These are phyloP conservation scores for Madurella fahalii DNA, from an alignment of 2,329 filamentous ascomycete genomes.

Conservation along the genomic window DNA sequence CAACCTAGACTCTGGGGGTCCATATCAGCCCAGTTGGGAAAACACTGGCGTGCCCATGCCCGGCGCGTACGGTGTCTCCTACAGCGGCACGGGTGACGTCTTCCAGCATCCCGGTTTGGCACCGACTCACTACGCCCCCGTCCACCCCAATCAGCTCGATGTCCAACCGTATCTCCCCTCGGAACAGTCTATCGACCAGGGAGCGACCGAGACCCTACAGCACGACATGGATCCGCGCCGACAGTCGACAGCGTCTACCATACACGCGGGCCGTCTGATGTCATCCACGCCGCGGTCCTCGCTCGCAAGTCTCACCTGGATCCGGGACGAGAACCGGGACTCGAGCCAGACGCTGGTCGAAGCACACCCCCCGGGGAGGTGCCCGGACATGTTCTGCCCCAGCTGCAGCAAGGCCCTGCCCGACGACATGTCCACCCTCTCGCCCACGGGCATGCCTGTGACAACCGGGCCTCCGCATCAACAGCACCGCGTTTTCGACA, in stretches of 20 bases:
- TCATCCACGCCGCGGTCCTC: slow-evolving; percentile 21
- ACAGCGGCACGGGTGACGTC: slow-evolving; percentile 17
- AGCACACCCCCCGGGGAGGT: slow-evolving; percentile 21
- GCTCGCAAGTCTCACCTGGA: slow-evolving; percentile 17
- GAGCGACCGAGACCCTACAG: slow-evolving; percentile 13
- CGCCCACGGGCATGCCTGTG: slow-evolving; percentile 15
- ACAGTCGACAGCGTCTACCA: slow-evolving; percentile 13
- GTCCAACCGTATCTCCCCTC: slow-evolving; percentile 12
- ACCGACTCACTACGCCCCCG: slow-evolving; percentile 15
- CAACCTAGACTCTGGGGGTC: slow-evolving; percentile 6
- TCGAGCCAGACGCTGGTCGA: slow-evolving; percentile 26
- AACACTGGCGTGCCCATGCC: slow-evolving; percentile 13
- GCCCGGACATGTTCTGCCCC: slow-evolving; percentile 22
- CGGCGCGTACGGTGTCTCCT: slow-evolving; percentile 18
- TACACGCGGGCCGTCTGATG: slow-evolving; percentile 17
- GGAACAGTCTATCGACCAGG: slow-evolving; percentile 10
- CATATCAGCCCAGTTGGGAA: slow-evolving; percentile 19
- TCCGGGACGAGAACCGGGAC: slow-evolving; percentile 25
- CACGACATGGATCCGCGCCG: slow-evolving; percentile 15
- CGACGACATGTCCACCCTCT: slow-evolving; percentile 14
- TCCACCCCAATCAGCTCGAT: slow-evolving; percentile 12
- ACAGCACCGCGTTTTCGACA: slow-evolving; percentile 6
- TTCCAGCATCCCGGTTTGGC: slow-evolving; percentile 16
- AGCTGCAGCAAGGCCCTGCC: slow-evolving; percentile 25
- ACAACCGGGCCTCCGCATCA: slow-evolving; percentile 11